Conservation (phyloP, 1,139 yeast genomes). For the Lodderomyces elongisporus region DNA sequence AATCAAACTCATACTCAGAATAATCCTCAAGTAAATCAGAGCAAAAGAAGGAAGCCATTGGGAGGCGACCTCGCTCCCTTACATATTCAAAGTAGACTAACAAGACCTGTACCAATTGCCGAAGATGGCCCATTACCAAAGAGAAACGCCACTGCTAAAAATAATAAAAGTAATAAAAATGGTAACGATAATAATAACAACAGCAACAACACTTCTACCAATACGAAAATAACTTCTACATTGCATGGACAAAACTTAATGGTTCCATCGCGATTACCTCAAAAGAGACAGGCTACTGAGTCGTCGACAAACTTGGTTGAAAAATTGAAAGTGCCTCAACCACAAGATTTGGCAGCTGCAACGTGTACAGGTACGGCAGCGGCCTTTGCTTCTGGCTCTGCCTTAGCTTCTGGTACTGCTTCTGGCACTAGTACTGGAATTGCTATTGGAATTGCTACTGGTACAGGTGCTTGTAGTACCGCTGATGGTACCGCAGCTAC, state of each 20-base stretch:
- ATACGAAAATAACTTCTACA: no score
- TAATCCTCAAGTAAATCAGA: constrained; percentile 2
- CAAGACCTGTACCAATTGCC: constrained; percentile 2
- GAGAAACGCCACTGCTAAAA: neutral
- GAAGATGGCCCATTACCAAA: constrained; percentile 1
- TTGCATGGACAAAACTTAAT: no score
- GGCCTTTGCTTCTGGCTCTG: constrained; percentile 1
- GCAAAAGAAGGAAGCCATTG: constrained; percentile 26
- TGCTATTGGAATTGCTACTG: no score
- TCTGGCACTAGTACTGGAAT: no score
- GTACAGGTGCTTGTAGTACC: no score
- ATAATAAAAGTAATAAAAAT: constrained; percentile 5
- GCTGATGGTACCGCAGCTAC: neutral
- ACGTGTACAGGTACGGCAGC: constrained; percentile 1
- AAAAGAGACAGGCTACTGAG: constrained; percentile 54
- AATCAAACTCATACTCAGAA: no score
- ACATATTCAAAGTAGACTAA: constrained; percentile 1
- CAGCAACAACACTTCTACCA: constrained; percentile 2
- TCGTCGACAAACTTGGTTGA: constrained; percentile 48
- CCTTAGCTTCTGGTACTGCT: no score
- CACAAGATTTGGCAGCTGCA: constrained; percentile 6
- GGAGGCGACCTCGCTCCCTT: constrained; percentile 34
- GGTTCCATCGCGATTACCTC: constrained; percentile 45
- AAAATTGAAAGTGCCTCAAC: constrained; percentile 22
- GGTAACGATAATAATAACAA: constrained; percentile 1